Conservation (phyloP, 1,284 basidiomycete genomes). For the Thecaphora thlaspeos region DNA sequence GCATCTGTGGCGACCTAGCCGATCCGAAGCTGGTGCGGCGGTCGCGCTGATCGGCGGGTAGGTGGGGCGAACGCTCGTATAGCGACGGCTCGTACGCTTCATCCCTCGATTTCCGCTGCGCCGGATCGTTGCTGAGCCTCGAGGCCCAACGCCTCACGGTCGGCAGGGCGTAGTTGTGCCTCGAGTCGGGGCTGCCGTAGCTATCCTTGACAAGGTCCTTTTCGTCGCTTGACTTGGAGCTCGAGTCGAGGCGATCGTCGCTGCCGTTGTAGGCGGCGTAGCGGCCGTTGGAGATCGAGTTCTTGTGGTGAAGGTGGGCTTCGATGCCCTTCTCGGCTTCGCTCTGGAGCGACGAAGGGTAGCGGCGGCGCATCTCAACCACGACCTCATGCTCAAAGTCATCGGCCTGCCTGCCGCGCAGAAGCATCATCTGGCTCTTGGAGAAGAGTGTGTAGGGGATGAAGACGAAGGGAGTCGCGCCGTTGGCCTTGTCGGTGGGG, state of each 20-base stretch:
- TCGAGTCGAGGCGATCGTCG: constrained; percentile 34
- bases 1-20: not conserved
- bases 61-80: too few species aligned
- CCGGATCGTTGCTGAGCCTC: constrained; percentile 2
- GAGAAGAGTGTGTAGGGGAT: constrained; percentile 62
- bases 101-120: constrained; percentile 11
- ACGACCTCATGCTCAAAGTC: constrained; percentile 58
- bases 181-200: too few species aligned
- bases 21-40: not conserved
- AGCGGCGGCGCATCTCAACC: constrained; percentile 58
- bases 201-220: constrained; percentile 10
- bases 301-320: constrained; percentile 15
- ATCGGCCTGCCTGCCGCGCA: constrained; percentile 58
- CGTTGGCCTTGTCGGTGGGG: constrained; percentile 58
- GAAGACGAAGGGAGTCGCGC: constrained; percentile 62
- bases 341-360: constrained; percentile 38
- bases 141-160: constrained; percentile 21
- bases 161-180: constrained; percentile 10
- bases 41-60: not conserved
- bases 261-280: constrained; percentile 21
- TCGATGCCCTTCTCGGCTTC: constrained; percentile 44
- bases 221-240: constrained; percentile 24
- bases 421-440: constrained; percentile 61
- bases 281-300: constrained; percentile 12
- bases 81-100: constrained; percentile 6